These are phyloP conservation scores for Kwoniella newhampshirensis DNA, from an alignment of 768 basidiomycete species.

Conservation along the genomic window DNA sequence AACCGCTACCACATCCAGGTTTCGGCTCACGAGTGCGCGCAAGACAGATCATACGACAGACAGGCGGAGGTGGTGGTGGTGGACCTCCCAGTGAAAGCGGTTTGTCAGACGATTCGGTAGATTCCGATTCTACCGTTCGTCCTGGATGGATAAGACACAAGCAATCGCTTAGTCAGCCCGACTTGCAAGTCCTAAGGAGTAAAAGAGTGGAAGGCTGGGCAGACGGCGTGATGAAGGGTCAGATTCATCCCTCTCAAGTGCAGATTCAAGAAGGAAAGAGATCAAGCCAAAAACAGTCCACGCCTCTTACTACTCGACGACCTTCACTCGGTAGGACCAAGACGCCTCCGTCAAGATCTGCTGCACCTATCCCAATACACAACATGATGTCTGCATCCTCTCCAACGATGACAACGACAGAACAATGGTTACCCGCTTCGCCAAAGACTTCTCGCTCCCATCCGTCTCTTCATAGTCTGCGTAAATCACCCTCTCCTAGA, in stretches of 20 bases:
- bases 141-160: neutral
- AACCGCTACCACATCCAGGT: neutral
- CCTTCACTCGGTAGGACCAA: conserved; percentile 1
- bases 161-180: conserved; percentile 19
- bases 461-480: conserved; percentile 2
- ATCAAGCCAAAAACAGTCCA: neutral
- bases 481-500: conserved; percentile 18
- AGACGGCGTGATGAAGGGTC: conserved; percentile 7
- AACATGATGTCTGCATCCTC: neutral
- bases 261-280: no score
- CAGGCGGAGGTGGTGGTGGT: neutral
- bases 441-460: conserved; percentile 14
- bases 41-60: neutral
- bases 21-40: neutral
- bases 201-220: conserved; percentile 20
- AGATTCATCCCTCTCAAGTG: neutral
- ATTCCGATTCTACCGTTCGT: conserved; percentile 16
- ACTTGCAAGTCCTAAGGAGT: conserved; percentile 15
- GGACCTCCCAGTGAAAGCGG: no score
- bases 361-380: conserved; percentile 1
- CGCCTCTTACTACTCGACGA: neutral
- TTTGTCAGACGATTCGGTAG: conserved; percentile 14
- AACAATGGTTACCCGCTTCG: conserved; percentile 18
- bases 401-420: neutral
- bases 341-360: conserved; percentile 6